These are phyloP conservation scores for Sistotremastrum suecicum DNA, from an alignment of 768 basidiomycete genomes.

Conservation along the genomic window DNA sequence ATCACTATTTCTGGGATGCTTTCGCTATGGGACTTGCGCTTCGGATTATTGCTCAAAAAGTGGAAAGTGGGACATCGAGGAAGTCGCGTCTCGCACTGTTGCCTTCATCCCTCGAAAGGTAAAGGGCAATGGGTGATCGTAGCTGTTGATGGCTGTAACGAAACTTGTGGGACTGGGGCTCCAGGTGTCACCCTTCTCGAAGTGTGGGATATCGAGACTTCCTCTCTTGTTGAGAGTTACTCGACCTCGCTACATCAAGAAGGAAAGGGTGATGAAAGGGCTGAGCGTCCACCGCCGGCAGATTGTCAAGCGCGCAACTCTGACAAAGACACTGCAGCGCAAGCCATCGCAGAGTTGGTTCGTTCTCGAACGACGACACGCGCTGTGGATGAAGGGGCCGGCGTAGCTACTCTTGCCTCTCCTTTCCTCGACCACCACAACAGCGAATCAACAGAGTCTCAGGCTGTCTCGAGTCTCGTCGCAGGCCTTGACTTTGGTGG, in stretches of 20 bases:
- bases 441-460: too few relatives aligned
- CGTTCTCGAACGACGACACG: slow-evolving; percentile 33
- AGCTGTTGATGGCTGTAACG: slow-evolving; percentile 38
- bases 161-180: slow-evolving; percentile 2
- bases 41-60: slow-evolving; percentile 75
- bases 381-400: slow-evolving; percentile 17
- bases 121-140: slow-evolving; percentile 87
- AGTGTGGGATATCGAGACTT: slow-evolving; percentile 88
- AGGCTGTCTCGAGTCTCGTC: slow-evolving; percentile 20
- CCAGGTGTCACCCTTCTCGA: slow-evolving; percentile 40
- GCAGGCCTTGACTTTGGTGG: slow-evolving; percentile 72
- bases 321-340: slow-evolving; percentile 30
- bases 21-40: slow-evolving; percentile 90
- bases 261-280: too few relatives aligned
- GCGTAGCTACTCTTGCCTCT: too few relatives aligned
- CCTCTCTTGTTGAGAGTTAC: slow-evolving; percentile 67
- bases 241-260: slow-evolving; percentile 19
- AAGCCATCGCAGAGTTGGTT: slow-evolving; percentile 71
- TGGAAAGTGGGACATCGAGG: slow-evolving; percentile 62
- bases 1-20: slow-evolving; percentile 79
- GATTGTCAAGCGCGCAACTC: slow-evolving; percentile 5
- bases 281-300: too few relatives aligned
- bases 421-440: too few relatives aligned
- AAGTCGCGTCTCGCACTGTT: slow-evolving; percentile 55
- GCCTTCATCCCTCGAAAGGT: slow-evolving; percentile 76